Evolutionary conservation across 2,329 filamentous ascomycete species (phyloP).

Genomic region (Blumeria graminis): DNA sequence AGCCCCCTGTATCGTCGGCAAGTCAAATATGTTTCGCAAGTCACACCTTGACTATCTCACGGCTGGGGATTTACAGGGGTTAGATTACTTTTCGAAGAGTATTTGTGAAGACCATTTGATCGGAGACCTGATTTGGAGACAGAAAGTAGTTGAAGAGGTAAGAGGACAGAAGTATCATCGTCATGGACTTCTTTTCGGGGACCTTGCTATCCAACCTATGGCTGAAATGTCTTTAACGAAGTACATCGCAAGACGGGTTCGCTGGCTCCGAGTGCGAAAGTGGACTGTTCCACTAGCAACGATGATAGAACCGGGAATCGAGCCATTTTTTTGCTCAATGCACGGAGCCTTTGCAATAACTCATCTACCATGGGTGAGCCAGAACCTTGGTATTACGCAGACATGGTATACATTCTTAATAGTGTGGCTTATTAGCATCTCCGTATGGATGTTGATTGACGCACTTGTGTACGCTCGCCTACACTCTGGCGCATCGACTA

Average conservation of each 20-base stretch:
- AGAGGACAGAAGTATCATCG: conserved; percentile 32
- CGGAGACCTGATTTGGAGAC: conserved; percentile 70
- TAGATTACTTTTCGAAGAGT: conserved; percentile 84
- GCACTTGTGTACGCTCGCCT: conserved; percentile 48
- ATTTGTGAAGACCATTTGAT: conserved; percentile 97
- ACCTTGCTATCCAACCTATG: conserved; percentile 78
- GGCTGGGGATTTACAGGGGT: conserved; percentile 30
- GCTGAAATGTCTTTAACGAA: conserved; percentile 51
- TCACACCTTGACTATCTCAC: conserved; percentile 64
- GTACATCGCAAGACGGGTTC: conserved; percentile 58
- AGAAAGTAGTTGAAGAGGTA: conserved; percentile 26
- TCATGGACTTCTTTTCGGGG: conserved; percentile 63
- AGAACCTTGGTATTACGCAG: conserved; percentile 26
- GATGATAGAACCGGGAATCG: conserved; percentile 76
- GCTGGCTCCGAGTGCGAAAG: conserved; percentile 85
- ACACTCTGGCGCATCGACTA: conserved; percentile 47
- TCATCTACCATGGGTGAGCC: conserved; percentile 39
- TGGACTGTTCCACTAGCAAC: conserved; percentile 81
- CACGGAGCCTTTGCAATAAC: conserved; percentile 63
- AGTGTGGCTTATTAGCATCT: conserved; percentile 42
- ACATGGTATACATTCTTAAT: conserved; percentile 43
- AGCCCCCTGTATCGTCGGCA: conserved; percentile 84
- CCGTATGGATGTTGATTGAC: conserved; percentile 52
- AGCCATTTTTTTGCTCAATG: conserved; percentile 60
- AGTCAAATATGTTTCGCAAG: conserved; percentile 95